Base-by-base conservation (phyloP, 495 filamentous ascomycete species). In the Oidiodendron maius region DNA sequence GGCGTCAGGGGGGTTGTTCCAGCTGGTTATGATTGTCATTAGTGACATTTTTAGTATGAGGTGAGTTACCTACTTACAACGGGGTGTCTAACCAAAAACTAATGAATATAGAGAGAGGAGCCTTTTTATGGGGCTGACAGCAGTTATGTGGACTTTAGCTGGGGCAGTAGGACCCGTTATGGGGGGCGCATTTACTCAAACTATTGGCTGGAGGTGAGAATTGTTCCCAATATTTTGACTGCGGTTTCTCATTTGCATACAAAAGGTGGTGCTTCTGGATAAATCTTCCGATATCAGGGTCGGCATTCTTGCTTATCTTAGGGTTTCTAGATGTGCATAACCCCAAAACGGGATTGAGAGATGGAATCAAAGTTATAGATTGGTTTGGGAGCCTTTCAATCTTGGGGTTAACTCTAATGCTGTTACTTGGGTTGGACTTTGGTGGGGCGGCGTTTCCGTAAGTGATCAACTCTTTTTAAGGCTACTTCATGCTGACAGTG, bases 1-100 rank as follows among this genome's bases (percentile, higher is more conserved):
- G 12, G 87, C 83, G n/a, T 84, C 83, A 39, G 87, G 87, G 50
- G 87, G 87, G 0, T 69, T 89, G 37, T 70, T 89, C 11, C 75
- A 82, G 13, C 61, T 93, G 47, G 80, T 80, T 23, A 86, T 89
- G 57, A 86, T 93, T 53, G 75, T 73, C 50, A 84, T 93, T 25
- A 76, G 79, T 10, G 88, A 94, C 68, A 51, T 74, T 9, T 66
- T 73, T 46, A 63, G 67, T 46, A 58, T 72, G 46, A 63, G 71
- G 44, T 60, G 50, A 13, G 30, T 26, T 36, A 12, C n/a, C 18
- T 36, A 12, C n/a, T 20, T 6, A 15, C 3, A 10, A 26, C 4
- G 2, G 20, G 8, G 13, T 22, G 3, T 18, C 15, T 3, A n/a
- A 9, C 0, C 15, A 6, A 15, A 6, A 4, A 10, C 15, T 40